Evolutionary conservation across 257 asterid genomes (phyloP), one percentile per base, ranked within the genome.

Genomic region (Solanum dulcamara): DNA sequence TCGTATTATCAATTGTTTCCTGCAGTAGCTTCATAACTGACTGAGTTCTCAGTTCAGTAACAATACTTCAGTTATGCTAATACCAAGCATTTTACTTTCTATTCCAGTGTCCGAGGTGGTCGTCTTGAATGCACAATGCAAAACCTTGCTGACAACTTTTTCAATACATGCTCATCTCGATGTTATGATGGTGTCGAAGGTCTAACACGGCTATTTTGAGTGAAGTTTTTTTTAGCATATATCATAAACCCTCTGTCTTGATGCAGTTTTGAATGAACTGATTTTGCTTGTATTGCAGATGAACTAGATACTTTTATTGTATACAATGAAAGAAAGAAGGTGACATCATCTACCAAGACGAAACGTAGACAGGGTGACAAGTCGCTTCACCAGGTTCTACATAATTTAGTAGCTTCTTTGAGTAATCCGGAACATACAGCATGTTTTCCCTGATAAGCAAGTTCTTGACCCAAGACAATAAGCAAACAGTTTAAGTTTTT

Each of bases 121-220:
- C 98, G 98, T 86, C 87, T 94, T 92, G 99, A 97, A 85, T 95
- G 97, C 85, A 97, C 99, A 87, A 97, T 97, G 99, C 99, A 97
- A 91, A 95, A 97, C 86, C 94, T 97, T 85, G 98, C 98, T 44
- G 99, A 97, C 86, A 95, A 87, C 85, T 97, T 97, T 86, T 81
- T 89, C 84, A 95, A 90, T 87, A 75, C 88, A 15, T 92, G 81
- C 87, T 87, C 98, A 83, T 94, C 98, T 83, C 94, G 94, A 74
- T 86, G 93, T 87, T 92, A 90, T 92, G 85, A 95, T 70, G 91
- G 87, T 81, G 90, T 93, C 48, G 91, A 92, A 92, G 99, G 99
- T 95, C 28, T 80, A 81, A 33, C 64, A 26, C 11, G 38, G 50
- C 79, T 2, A 50, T 53, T 51, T 18, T 70, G 40, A 50, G 79